A percentile compares a stretch with the other conserved stretches of the same genome.
Evolutionary conservation across 2,329 filamentous ascomycete genomes (phyloP).

Genomic region (Aspergillus latus): DNA sequence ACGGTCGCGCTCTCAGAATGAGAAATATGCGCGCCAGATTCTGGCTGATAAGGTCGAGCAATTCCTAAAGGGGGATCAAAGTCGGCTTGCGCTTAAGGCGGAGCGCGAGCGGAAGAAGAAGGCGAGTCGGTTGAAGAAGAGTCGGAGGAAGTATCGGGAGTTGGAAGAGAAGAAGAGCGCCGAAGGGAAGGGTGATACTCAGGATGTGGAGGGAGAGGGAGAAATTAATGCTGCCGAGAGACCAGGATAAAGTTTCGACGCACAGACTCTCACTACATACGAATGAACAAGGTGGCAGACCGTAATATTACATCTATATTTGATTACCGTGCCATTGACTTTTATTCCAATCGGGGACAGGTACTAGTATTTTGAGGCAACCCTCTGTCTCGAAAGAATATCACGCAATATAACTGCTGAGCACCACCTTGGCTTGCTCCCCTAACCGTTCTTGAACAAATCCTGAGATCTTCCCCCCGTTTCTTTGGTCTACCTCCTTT

Average conservation of each 20-base stretch:
- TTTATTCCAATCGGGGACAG: background rate
- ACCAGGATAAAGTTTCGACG: background rate
- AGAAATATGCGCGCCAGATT: conserved; percentile 76
- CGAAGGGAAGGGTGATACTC: conserved; percentile 12
- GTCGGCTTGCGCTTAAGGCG: conserved; percentile 77
- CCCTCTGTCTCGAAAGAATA: background rate
- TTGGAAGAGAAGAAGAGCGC: conserved; percentile 30
- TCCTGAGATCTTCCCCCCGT: conserved; percentile 66
- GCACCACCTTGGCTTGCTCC: conserved; percentile 54
- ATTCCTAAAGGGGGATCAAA: conserved; percentile 69
- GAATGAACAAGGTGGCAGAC: background rate
- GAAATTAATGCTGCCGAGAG: background rate
- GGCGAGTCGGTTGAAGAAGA: conserved; percentile 47
- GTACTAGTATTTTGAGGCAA: background rate
- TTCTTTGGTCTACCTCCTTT: conserved; percentile 71
- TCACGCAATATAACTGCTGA: conserved; percentile 50
- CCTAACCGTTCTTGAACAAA: conserved; percentile 72
- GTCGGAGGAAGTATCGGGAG: conserved; percentile 44
- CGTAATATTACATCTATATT: background rate
- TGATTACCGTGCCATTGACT: background rate
- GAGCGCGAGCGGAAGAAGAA: conserved; percentile 69
- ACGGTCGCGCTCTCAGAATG: conserved; percentile 80
- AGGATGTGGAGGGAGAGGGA: conserved; percentile 15
- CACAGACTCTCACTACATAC: background rate
- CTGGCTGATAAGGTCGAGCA: conserved; percentile 78